phyloP scores from a whole-genome alignment of 495 filamentous ascomycete genomes.

The Aspergillus sclerotiicarbonarius region DNA sequence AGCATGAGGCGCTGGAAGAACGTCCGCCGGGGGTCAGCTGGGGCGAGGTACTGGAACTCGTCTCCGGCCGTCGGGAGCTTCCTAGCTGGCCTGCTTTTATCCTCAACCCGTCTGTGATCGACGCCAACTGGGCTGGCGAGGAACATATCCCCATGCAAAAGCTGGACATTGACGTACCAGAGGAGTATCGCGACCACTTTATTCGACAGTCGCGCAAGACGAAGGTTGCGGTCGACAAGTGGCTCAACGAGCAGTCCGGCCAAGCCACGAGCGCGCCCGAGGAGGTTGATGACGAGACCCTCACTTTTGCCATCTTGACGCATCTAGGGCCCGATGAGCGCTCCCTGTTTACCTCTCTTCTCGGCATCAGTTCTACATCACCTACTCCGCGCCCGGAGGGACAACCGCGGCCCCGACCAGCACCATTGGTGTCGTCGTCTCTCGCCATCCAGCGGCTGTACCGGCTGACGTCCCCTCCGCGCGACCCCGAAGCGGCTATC shows the following conservation, averaged over 20 bases:
- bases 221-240: constrained; percentile 75
- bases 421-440: constrained; percentile 67
- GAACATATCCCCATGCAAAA: constrained; percentile 69
- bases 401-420: constrained; percentile 58
- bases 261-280: constrained; percentile 68
- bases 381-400: constrained; percentile 41
- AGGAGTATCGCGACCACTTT: constrained; percentile 86
- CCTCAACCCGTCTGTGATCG: constrained; percentile 50
- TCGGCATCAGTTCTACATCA: constrained; percentile 61
- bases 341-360: constrained; percentile 71
- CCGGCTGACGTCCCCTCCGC: constrained; percentile 64
- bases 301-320: constrained; percentile 89
- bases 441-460: constrained; percentile 83
- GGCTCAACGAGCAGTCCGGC: constrained; percentile 76
- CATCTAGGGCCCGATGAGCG: constrained; percentile 74
- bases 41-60: constrained; percentile 93
- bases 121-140: constrained; percentile 53
- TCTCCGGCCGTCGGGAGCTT: constrained; percentile 80
- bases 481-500: constrained; percentile 81
- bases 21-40: constrained; percentile 77
- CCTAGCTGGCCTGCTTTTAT: constrained; percentile 86
- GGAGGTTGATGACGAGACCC: constrained; percentile 88
- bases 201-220: constrained; percentile 85
- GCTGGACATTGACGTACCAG: constrained; percentile 86
- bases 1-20: constrained; percentile 52